These are phyloP conservation scores for Leucoagaricus sp. DNA, from an alignment of 1,284 basidiomycete genomes.

Conservation along the genomic window DNA sequence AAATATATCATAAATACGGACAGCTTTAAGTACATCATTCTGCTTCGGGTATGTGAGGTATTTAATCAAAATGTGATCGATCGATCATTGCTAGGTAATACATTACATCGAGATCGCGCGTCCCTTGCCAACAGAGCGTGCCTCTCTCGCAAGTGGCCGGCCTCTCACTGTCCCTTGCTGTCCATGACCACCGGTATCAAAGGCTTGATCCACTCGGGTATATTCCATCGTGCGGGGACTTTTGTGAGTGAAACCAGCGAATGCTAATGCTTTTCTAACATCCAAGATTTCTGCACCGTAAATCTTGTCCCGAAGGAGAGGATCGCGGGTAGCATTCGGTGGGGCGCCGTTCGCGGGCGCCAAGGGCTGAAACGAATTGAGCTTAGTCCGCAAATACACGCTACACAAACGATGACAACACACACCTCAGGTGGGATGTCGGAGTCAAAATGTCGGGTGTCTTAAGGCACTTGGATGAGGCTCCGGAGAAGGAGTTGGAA, in stretches of 20 bases:
- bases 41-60: constrained; percentile 12
- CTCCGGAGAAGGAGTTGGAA: no score
- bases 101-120: constrained; percentile 78
- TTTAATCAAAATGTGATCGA: constrained; percentile 20
- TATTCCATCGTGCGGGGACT: constrained; percentile 78
- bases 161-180: constrained; percentile 53
- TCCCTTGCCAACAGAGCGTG: constrained; percentile 60
- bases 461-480: no score
- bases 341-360: constrained; percentile 86
- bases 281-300: constrained; percentile 87
- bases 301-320: constrained; percentile 79
- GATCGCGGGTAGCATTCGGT: constrained; percentile 84
- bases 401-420: constrained; percentile 32
- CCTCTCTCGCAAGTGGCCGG: constrained; percentile 58
- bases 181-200: constrained; percentile 54
- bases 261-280: constrained; percentile 88
- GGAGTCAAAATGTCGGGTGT: constrained; percentile 90
- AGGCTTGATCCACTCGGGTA: constrained; percentile 69
- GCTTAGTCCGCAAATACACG: constrained; percentile 22
- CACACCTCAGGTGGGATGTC: constrained; percentile 92
- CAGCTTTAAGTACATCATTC: constrained; percentile 8
- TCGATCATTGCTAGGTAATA: constrained; percentile 18
- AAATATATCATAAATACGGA: background rate
- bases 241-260: constrained; percentile 89
- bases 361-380: constrained; percentile 65